Percentiles rank a stretch among this genome's conserved stretches.
Evolutionary conservation across 192 early-diverging fungal genomes (phyloP).

Genomic region (Umbelopsis ramanniana): DNA sequence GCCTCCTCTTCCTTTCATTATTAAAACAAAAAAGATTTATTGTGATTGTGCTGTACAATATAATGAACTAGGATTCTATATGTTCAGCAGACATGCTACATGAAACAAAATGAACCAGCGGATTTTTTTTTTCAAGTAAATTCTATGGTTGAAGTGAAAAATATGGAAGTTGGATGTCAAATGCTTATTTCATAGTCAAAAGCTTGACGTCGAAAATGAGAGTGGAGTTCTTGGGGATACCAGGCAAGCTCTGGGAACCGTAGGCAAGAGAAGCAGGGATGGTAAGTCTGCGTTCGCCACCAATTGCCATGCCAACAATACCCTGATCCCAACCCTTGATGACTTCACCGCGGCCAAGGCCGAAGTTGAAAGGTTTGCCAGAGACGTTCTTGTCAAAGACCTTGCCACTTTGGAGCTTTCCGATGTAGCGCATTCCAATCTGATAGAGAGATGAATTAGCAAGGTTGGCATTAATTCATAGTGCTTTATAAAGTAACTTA

Average conservation of each 20-base stretch:
- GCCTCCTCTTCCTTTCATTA: too few species aligned
- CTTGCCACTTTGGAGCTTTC: conserved; percentile 89
- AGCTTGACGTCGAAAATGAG: conserved; percentile 78
- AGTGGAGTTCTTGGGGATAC: conserved; percentile 82
- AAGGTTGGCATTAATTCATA: background rate
- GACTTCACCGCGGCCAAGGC: conserved; percentile 78
- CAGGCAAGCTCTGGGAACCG: conserved; percentile 67
- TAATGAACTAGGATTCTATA: background rate
- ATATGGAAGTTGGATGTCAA: background rate
- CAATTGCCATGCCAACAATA: conserved; percentile 83
- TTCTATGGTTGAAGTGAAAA: background rate
- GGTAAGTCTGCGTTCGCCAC: conserved; percentile 82
- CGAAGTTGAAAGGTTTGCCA: conserved; percentile 85
- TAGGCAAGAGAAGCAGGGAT: conserved; percentile 78
- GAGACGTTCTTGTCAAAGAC: conserved; percentile 89
- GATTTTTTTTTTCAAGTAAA: background rate
- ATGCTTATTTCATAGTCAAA: conserved; percentile 20
- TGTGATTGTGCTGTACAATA: conserved; percentile 21
- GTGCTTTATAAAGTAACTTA: conserved; percentile 53
- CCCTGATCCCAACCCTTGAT: conserved; percentile 94
- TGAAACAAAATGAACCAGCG: too few species aligned
- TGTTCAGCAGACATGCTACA: too few species aligned
- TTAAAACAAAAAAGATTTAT: background rate
- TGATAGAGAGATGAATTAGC: conserved; percentile 35
- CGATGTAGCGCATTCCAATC: conserved; percentile 93